A percentile compares a stretch with the other conserved stretches of the same genome.
phyloP scores from a whole-genome alignment of 2,329 filamentous ascomycete genomes.

The Sordariomycetes sp. region DNA sequence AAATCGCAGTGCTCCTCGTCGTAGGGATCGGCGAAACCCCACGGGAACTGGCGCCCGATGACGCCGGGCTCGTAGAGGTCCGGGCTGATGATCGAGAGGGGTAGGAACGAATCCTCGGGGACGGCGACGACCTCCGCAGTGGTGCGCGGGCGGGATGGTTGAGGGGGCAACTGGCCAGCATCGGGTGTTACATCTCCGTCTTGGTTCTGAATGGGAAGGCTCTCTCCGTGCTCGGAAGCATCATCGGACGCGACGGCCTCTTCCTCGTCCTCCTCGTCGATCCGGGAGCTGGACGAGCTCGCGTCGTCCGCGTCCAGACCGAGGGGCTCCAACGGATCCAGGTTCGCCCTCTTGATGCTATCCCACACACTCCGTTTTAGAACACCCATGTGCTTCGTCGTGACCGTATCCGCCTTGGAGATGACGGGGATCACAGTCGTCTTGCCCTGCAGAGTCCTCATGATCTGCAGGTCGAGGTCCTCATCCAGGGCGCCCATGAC shows the following conservation, averaged over 20 bases:
- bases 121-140: constrained; percentile 28
- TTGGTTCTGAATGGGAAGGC: constrained; percentile 25
- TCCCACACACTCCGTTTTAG: constrained; percentile 88
- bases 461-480: constrained; percentile 79
- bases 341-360: constrained; percentile 70
- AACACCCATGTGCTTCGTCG: constrained; percentile 85
- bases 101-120: constrained; percentile 57
- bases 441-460: constrained; percentile 81
- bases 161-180: constrained; percentile 12
- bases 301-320: constrained; percentile 69
- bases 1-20: constrained; percentile 92
- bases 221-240: constrained; percentile 19
- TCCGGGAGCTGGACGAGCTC: constrained; percentile 38
- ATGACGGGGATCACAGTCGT: constrained; percentile 94
- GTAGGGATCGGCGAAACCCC: constrained; percentile 94
- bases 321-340: constrained; percentile 82
- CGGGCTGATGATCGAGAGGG: constrained; percentile 87
- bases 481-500: constrained; percentile 67
- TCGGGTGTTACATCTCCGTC: constrained; percentile 4
- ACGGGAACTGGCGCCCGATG: constrained; percentile 82
- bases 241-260: constrained; percentile 16
- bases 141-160: constrained; percentile 28
- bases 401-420: constrained; percentile 93
- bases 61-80: constrained; percentile 77
- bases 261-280: constrained; percentile 36